Evolutionary conservation across 2,329 filamentous ascomycete genomes (phyloP).

Genomic region (Colletotrichum brevisporum): DNA sequence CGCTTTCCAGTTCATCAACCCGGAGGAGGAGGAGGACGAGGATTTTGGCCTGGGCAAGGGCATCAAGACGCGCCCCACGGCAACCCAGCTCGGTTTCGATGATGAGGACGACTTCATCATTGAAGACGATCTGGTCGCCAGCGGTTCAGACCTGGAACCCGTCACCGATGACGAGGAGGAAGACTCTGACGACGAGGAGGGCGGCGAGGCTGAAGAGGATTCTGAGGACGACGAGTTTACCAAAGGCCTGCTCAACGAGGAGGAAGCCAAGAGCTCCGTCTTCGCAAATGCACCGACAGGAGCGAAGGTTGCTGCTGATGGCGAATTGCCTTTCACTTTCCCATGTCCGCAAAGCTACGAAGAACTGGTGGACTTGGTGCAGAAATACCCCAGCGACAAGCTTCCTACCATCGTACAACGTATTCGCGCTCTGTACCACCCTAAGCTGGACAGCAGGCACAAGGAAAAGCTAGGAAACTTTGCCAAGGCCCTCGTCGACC

Average conservation of each 20-base stretch:
- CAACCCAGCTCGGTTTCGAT: slow-evolving; percentile 80
- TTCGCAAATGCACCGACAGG: slow-evolving; percentile 52
- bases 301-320: slow-evolving; percentile 60
- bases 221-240: slow-evolving; percentile 79
- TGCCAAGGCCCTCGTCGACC: slow-evolving; percentile 75
- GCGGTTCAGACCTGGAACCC: slow-evolving; percentile 78
- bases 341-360: slow-evolving; percentile 84
- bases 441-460: slow-evolving; percentile 86
- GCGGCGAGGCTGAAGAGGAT: slow-evolving; percentile 53
- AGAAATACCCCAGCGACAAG: slow-evolving; percentile 73
- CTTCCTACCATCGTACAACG: slow-evolving; percentile 87
- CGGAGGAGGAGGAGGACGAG: slow-evolving; percentile 62
- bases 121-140: slow-evolving; percentile 89
- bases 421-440: slow-evolving; percentile 92
- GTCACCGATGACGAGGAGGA: slow-evolving; percentile 68
- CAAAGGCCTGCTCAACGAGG: slow-evolving; percentile 74
- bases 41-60: slow-evolving; percentile 73
- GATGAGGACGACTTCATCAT: slow-evolving; percentile 96
- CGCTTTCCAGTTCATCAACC: slow-evolving; percentile 50
- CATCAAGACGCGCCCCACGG: slow-evolving; percentile 68
- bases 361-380: slow-evolving; percentile 78
- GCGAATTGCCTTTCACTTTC: slow-evolving; percentile 82
- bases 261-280: slow-evolving; percentile 67
- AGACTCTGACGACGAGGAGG: slow-evolving; percentile 59
- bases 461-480: slow-evolving; percentile 84